Base-by-base conservation (phyloP, 768 basidiomycete species). In the Glaciozyma antarctica region DNA sequence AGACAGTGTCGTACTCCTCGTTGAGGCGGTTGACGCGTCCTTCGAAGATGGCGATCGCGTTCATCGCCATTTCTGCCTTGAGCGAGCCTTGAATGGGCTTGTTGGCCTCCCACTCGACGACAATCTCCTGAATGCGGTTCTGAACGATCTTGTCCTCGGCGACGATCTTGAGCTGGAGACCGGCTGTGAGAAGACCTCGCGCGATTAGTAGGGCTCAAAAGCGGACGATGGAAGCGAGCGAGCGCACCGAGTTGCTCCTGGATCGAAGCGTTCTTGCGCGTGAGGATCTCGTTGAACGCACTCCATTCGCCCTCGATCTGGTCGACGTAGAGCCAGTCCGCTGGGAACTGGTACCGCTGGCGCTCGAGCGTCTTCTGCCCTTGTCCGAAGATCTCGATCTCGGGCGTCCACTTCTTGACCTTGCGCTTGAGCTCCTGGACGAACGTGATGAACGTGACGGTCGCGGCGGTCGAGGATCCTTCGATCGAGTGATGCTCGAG, bases 401-500 rank as follows among this genome's bases (percentile, higher is more conserved):
- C 88, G 32, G 91, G 90, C 22, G 85, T 87, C 95, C 95, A 98
- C 84, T 87, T 82, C 79, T 89, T 88, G 62, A 90, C 90, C 81
- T 93, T 95, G 75, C 88, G 87, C 80, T 98, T 98, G 72, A 98
- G 83, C 81, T 98, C 95, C 78, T 99, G 95, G 3, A 99, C 94
- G 75, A 97, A 98, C 30, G 95, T 99, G 78, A 99, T 99, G 78
- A 99, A 95, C 2, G 90, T 88, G 71, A 99, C 95, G 77, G 95
- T 92, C 59, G 93, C 92, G 55, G 94, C 93, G 77, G 95, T 99
- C 68, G 94, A 94, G 41, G 76, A 76, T 22, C 91, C 90, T 75
- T 97, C 93, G 76, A 98, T 94, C 57, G 91, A 90, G 73, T 97
- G 91, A 74, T 90, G 87, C 77, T 98, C 95, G 64, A 99, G 82